phyloP scores from a whole-genome alignment of 495 filamentous ascomycete species.

The Aspergillus ellipticus region DNA sequence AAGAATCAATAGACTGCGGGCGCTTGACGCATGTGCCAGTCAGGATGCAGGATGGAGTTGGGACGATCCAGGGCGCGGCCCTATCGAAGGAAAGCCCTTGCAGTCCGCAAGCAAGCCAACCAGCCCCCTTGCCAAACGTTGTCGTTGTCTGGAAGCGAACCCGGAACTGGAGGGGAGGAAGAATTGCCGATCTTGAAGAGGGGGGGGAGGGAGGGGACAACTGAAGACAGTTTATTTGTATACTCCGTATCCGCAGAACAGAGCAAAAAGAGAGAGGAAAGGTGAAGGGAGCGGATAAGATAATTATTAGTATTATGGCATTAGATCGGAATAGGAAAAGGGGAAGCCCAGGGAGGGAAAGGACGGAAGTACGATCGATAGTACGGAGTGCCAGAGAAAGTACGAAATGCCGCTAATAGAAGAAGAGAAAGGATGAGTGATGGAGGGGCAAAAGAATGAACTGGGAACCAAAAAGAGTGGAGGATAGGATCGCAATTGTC shows the following conservation, averaged over 20 bases:
- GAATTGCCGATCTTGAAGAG: neutral
- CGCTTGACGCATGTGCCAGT: conserved; percentile 18
- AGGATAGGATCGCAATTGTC: conserved; percentile 12
- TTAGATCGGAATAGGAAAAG: neutral
- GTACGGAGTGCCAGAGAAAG: conserved; percentile 8
- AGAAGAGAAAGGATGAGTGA: conserved; percentile 2
- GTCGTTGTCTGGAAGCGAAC: neutral
- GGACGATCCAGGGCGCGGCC: conserved; percentile 4
- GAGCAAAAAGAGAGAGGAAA: neutral
- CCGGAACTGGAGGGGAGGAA: neutral
- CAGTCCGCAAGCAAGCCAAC: neutral
- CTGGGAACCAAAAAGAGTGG: neutral
- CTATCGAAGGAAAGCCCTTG: neutral
- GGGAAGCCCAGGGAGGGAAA: neutral
- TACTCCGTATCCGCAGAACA: neutral
- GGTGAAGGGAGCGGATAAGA: neutral
- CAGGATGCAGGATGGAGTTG: conserved; percentile 1
- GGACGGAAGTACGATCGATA: conserved; percentile 4
- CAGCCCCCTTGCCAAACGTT: neutral
- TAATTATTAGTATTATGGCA: neutral
- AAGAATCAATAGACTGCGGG: conserved; percentile 20
- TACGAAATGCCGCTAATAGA: neutral
- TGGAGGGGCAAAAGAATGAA: conserved; percentile 1
- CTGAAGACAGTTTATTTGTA: neutral
- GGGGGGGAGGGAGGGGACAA: neutral